phyloP scores from a whole-genome alignment of 2,329 filamentous ascomycete species.

The Atkinsonella texensis region DNA sequence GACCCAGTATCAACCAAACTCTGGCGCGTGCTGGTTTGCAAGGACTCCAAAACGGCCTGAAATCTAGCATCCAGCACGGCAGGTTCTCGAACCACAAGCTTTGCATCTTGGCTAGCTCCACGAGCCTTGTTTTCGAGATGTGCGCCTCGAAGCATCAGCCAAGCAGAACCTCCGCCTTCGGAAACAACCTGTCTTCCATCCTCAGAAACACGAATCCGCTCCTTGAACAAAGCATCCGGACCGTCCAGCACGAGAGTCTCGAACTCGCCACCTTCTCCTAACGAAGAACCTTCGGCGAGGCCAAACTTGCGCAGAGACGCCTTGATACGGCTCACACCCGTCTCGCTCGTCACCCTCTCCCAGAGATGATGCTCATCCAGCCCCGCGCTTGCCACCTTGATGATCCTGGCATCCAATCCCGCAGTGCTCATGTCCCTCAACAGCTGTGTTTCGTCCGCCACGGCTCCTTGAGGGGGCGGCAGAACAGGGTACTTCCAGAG shows the following conservation, averaged over 20 bases:
- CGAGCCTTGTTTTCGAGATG: conserved; percentile 33
- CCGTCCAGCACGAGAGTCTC: conserved; percentile 85
- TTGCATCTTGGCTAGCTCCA: conserved; percentile 6
- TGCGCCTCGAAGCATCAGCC: conserved; percentile 51
- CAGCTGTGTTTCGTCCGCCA: conserved; percentile 40
- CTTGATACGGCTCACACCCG: conserved; percentile 34
- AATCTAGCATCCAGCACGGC: conserved; percentile 55
- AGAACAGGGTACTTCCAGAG: conserved; percentile 84
- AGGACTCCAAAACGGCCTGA: conserved; percentile 23
- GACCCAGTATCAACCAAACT: too few species aligned
- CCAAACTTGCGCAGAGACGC: conserved; percentile 56
- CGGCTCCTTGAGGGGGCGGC: conserved; percentile 30
- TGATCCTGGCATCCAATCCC: conserved; percentile 75
- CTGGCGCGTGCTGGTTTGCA: conserved; percentile 9
- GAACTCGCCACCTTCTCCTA: conserved; percentile 93
- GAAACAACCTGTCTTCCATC: conserved; percentile 38
- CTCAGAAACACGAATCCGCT: conserved; percentile 50
- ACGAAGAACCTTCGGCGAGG: conserved; percentile 52
- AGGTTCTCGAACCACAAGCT: conserved; percentile 40
- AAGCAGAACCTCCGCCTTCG: conserved; percentile 69
- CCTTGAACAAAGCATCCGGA: conserved; percentile 59
- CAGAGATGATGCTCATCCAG: conserved; percentile 72
- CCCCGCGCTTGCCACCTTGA: conserved; percentile 90
- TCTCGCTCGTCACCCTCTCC: conserved; percentile 56
- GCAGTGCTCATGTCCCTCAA: conserved; percentile 70